Evolutionary conservation across 2,329 filamentous ascomycete species (phyloP).

Genomic region (Didymosphaeria variabile): DNA sequence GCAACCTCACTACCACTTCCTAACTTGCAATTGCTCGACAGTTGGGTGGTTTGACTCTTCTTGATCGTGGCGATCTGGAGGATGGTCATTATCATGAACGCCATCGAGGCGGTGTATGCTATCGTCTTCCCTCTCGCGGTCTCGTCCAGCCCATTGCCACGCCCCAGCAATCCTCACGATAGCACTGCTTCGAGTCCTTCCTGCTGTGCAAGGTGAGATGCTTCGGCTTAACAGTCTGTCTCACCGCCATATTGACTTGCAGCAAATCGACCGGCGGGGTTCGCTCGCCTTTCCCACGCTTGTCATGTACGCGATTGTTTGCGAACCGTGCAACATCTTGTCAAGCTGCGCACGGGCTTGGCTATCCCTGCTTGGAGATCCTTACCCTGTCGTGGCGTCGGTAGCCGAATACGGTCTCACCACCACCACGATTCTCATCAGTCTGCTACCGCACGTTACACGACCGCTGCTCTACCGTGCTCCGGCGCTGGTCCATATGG

Average conservation of each 20-base stretch:
- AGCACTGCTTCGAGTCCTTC: slow-evolving; percentile 4
- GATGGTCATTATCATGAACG: slow-evolving; percentile 3
- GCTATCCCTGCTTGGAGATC: slow-evolving; percentile 20
- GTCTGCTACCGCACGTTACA: slow-evolving; percentile 1
- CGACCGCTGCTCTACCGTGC: background rate
- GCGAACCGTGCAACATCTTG: slow-evolving; percentile 23
- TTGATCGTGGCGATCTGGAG: background rate
- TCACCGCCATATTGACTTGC: slow-evolving; percentile 25
- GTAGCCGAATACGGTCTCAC: slow-evolving; percentile 24
- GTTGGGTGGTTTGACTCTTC: background rate
- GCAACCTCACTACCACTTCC: slow-evolving; percentile 14
- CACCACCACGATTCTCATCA: slow-evolving; percentile 8
- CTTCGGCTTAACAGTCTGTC: slow-evolving; percentile 16
- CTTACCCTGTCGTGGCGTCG: slow-evolving; percentile 15
- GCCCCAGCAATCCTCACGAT: slow-evolving; percentile 7
- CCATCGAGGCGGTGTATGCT: slow-evolving; percentile 10
- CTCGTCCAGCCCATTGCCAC: slow-evolving; percentile 19
- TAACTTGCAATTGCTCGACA: background rate
- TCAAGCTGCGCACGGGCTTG: slow-evolving; percentile 12
- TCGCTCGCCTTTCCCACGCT: slow-evolving; percentile 12
- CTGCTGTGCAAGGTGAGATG: slow-evolving; percentile 16
- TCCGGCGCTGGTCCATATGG: slow-evolving; percentile 6
- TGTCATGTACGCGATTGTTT: slow-evolving; percentile 22
- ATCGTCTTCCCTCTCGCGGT: slow-evolving; percentile 2
- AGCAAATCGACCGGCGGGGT: slow-evolving; percentile 19